A percentile compares a stretch with the other conserved stretches of the same genome.
phyloP scores from a whole-genome alignment of 2,329 filamentous ascomycete genomes.

The Intubia oerlemansii region DNA sequence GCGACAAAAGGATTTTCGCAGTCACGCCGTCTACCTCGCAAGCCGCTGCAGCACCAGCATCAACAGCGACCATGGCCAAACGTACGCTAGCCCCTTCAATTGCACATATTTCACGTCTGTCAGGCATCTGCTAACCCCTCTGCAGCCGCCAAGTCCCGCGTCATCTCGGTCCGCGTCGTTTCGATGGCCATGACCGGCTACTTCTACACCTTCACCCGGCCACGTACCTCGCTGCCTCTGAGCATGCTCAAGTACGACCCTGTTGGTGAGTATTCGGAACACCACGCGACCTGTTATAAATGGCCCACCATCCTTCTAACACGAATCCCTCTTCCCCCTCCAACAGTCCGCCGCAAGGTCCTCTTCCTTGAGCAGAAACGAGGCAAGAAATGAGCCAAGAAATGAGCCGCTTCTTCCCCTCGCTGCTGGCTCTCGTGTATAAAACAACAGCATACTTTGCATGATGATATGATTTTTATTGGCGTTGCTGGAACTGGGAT shows the following conservation, averaged over 20 bases:
- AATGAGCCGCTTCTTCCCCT: too few species aligned
- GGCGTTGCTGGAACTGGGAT: constrained; percentile 5
- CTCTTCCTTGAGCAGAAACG: constrained; percentile 89
- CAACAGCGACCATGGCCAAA: too few species aligned
- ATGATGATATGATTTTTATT: constrained; percentile 2
- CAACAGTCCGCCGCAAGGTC: constrained; percentile 74
- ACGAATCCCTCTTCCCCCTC: not conserved
- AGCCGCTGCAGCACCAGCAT: too few species aligned
- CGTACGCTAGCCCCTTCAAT: too few species aligned
- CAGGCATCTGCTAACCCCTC: not conserved
- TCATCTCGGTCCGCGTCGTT: constrained; percentile 80
- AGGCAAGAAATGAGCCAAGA: too few species aligned
- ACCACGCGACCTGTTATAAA: too few species aligned
- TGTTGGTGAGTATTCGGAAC: constrained; percentile 52
- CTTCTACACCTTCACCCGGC: constrained; percentile 79
- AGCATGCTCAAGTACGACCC: constrained; percentile 99
- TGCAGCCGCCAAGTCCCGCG: constrained; percentile 72
- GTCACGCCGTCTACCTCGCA: too few species aligned
- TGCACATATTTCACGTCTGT: not conserved
- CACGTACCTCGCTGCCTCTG: constrained; percentile 60
- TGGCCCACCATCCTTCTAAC: not conserved
- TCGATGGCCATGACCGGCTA: constrained; percentile 99
- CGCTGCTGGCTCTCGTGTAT: too few species aligned
- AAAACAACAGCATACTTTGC: constrained; percentile 2
- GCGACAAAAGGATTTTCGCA: too few species aligned